Conservation (phyloP, 116 monocot species). For the Posidonia oceanica region DNA sequence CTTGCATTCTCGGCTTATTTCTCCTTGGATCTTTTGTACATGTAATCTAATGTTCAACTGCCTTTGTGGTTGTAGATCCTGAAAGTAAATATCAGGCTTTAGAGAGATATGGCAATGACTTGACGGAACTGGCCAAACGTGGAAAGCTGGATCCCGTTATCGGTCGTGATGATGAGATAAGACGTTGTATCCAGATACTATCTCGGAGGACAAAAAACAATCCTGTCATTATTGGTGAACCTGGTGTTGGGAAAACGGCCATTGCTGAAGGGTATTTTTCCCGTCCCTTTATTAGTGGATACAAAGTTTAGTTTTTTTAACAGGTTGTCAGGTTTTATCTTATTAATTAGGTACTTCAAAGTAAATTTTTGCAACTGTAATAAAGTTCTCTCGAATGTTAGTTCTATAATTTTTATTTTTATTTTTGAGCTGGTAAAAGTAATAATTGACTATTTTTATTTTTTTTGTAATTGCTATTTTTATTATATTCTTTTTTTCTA, state of each 20-base stretch:
- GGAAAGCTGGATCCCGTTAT: conserved; percentile 94
- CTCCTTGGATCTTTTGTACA: neutral
- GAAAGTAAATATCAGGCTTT: conserved; percentile 85
- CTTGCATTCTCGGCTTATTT: neutral
- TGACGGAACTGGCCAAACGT: conserved; percentile 78
- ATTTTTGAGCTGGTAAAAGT: too few species aligned
- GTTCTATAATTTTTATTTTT: too few species aligned
- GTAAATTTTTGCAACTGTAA: too few species aligned
- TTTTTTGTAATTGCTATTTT: too few species aligned
- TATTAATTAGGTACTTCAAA: too few species aligned
- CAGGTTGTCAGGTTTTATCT: too few species aligned
- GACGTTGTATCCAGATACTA: conserved; percentile 82
- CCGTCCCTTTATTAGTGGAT: neutral
- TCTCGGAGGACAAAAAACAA: conserved; percentile 88
- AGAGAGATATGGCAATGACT: conserved; percentile 82
- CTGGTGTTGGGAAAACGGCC: conserved; percentile 93
- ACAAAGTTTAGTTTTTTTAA: neutral
- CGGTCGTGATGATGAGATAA: conserved; percentile 88
- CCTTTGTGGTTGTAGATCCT: conserved; percentile 43
- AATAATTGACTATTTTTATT: too few species aligned
- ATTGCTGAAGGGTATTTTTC: conserved; percentile 80
- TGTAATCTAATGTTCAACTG: neutral
- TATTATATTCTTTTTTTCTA: too few species aligned
- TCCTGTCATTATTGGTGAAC: conserved; percentile 94
- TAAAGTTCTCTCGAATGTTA: too few species aligned